Conservation (phyloP, 805 yeast species). For the Gaillardinia entomophila region DNA sequence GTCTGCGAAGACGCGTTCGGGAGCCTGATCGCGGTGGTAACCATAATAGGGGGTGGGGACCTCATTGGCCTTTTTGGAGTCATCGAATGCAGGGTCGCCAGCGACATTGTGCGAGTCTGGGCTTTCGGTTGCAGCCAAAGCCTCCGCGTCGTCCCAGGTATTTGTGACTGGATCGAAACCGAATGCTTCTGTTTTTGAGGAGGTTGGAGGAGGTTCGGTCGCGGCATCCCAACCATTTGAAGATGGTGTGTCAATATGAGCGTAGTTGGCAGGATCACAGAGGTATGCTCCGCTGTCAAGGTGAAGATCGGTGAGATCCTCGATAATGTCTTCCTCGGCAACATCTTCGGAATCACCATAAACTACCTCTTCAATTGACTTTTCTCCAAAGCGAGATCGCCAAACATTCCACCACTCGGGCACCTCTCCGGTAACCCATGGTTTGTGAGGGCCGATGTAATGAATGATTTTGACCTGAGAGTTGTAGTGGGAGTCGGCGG, state of each 20-base stretch:
- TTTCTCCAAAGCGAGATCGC: constrained; percentile 23
- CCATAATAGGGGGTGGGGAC: constrained; percentile 5
- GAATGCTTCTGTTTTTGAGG: no score
- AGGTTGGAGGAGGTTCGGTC: constrained; percentile 35
- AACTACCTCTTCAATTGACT: constrained; percentile 16
- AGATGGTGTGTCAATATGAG: constrained; percentile 11
- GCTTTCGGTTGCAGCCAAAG: no score
- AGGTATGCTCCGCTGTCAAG: no score
- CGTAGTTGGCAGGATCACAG: constrained; percentile 26
- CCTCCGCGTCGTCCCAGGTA: constrained; percentile 23
- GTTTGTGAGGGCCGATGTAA: constrained; percentile 61
- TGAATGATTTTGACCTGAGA: constrained; percentile 49
- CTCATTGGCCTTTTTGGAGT: background rate
- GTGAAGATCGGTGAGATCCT: no score
- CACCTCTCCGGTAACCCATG: constrained; percentile 36
- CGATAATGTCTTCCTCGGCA: constrained; percentile 24
- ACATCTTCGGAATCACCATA: constrained; percentile 38
- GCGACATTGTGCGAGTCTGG: constrained; percentile 1
- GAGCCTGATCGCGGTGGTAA: constrained; percentile 8
- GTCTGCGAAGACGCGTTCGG: constrained; percentile 28
- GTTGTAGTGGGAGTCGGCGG: constrained; percentile 1
- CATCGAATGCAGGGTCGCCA: background rate
- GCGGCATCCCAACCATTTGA: constrained; percentile 42
- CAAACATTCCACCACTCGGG: constrained; percentile 36
- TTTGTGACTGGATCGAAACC: constrained; percentile 14